Conservation (phyloP, 805 yeast genomes). For the Yamadazyma akitaensis region DNA sequence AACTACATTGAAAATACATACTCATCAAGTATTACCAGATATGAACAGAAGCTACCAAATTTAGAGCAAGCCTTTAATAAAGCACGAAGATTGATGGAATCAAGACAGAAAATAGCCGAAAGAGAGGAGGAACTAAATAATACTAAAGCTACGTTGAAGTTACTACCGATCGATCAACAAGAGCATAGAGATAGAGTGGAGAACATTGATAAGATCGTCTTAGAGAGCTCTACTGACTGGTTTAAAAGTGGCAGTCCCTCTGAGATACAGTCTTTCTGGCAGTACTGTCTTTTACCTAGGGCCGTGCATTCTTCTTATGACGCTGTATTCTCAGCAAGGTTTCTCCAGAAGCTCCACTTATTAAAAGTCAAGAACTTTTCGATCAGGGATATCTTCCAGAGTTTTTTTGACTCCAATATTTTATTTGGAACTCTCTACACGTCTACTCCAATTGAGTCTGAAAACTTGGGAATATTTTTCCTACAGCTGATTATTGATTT, state of each 20-base stretch:
- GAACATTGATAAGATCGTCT: slow-evolving; percentile 13
- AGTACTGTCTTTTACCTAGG: slow-evolving; percentile 72
- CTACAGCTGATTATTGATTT: slow-evolving; percentile 45
- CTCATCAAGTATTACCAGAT: slow-evolving; percentile 40
- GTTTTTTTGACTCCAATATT: slow-evolving; percentile 46
- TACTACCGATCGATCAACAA: slow-evolving; percentile 31
- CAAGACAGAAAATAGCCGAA: slow-evolving; percentile 17
- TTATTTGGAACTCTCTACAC: slow-evolving; percentile 62
- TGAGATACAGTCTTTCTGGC: slow-evolving; percentile 39
- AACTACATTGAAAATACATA: slow-evolving; percentile 52
- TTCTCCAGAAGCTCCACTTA: slow-evolving; percentile 51
- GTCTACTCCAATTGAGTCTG: slow-evolving; percentile 74
- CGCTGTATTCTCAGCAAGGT: slow-evolving; percentile 65
- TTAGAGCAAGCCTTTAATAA: slow-evolving; percentile 7
- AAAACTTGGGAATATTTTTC: slow-evolving; percentile 74
- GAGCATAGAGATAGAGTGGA: slow-evolving; percentile 31
- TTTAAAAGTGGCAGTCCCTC: neutral
- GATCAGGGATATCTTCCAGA: slow-evolving; percentile 39
- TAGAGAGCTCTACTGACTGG: neutral
- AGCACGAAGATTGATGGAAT: slow-evolving; percentile 1
- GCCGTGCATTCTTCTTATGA: slow-evolving; percentile 77
- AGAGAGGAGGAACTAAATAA: slow-evolving; percentile 21
- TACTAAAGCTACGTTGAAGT: slow-evolving; percentile 14
- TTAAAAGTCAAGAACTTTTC: slow-evolving; percentile 32
- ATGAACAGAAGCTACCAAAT: slow-evolving; percentile 19